These are phyloP conservation scores for Domatiomyces catenatus DNA, from an alignment of 2,329 filamentous ascomycete genomes.

Conservation along the genomic window DNA sequence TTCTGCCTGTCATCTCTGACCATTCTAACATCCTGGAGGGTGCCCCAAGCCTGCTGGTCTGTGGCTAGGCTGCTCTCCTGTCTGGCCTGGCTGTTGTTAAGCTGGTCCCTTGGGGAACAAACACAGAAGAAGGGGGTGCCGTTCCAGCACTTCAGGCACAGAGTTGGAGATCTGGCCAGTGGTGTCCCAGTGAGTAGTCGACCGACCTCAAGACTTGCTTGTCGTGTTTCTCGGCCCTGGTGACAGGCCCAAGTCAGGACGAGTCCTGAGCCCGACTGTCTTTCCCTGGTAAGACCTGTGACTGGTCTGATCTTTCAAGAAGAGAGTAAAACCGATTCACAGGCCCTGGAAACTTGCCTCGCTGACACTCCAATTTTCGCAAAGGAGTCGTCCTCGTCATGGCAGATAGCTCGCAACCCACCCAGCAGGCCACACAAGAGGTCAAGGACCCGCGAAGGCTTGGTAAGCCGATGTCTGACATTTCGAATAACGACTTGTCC, in stretches of 20 bases:
- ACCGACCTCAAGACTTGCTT: neutral
- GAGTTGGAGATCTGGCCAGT: neutral
- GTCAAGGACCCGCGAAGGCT: constrained; percentile 65
- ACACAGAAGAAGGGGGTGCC: too few relatives aligned
- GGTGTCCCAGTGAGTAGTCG: neutral
- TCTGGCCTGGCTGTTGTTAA: neutral
- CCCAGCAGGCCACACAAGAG: constrained; percentile 57
- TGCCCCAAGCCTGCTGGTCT: neutral
- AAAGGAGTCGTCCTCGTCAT: neutral
- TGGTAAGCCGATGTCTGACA: constrained; percentile 66
- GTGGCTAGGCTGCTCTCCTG: neutral
- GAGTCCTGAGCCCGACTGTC: neutral
- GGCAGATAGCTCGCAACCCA: constrained; percentile 23
- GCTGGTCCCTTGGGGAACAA: neutral
- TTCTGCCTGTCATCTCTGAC: neutral
- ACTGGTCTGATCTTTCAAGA: neutral
- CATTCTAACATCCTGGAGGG: neutral
- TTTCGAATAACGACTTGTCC: constrained; percentile 66
- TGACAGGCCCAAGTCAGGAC: neutral
- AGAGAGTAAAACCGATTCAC: too few relatives aligned
- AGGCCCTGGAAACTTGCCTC: too few relatives aligned
- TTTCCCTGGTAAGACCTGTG: neutral
- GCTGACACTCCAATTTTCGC: too few relatives aligned
- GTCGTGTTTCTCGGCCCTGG: neutral
- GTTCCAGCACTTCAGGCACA: neutral